Evolutionary conservation across 371 early-diverging fungal species (phyloP).

Genomic region (Circinella umbellata): DNA sequence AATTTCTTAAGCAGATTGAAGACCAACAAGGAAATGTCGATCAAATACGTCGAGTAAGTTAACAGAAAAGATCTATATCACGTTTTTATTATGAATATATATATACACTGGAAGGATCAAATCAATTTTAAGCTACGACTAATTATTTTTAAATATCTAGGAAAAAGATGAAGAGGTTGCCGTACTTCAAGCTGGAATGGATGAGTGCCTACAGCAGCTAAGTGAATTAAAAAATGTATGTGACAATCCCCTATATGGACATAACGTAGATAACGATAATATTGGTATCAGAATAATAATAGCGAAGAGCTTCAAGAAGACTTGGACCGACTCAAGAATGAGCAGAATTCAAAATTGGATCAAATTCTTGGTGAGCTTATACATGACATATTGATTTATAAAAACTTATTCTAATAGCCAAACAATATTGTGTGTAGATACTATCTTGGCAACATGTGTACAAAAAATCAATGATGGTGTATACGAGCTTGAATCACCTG

Average conservation of each 20-base stretch:
- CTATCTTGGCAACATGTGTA: slow-evolving; percentile 86
- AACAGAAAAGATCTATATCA: not conserved
- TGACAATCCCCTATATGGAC: not conserved
- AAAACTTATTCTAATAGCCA: too few relatives aligned
- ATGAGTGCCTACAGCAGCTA: slow-evolving; percentile 90
- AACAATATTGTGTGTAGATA: slow-evolving; percentile 54
- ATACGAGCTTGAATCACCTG: slow-evolving; percentile 82
- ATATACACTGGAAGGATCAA: not conserved
- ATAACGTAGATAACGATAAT: not conserved
- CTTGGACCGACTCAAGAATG: slow-evolving; percentile 62
- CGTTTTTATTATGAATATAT: too few relatives aligned
- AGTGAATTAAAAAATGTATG: slow-evolving; percentile 75
- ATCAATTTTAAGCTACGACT: not conserved
- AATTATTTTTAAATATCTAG: slow-evolving; percentile 14
- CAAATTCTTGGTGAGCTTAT: slow-evolving; percentile 71
- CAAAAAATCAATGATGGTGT: slow-evolving; percentile 87
- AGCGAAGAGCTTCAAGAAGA: slow-evolving; percentile 68
- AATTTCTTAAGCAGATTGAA: slow-evolving; percentile 69
- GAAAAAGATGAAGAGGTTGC: slow-evolving; percentile 90
- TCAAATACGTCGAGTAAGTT: slow-evolving; percentile 53
- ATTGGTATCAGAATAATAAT: slow-evolving; percentile 38
- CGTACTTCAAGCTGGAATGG: slow-evolving; percentile 93
- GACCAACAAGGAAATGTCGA: slow-evolving; percentile 73
- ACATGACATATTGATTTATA: too few relatives aligned
- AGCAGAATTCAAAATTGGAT: slow-evolving; percentile 76